Base-by-base conservation (phyloP, 108 stramenopile species). In the Fragilariopsis cylindrus region DNA sequence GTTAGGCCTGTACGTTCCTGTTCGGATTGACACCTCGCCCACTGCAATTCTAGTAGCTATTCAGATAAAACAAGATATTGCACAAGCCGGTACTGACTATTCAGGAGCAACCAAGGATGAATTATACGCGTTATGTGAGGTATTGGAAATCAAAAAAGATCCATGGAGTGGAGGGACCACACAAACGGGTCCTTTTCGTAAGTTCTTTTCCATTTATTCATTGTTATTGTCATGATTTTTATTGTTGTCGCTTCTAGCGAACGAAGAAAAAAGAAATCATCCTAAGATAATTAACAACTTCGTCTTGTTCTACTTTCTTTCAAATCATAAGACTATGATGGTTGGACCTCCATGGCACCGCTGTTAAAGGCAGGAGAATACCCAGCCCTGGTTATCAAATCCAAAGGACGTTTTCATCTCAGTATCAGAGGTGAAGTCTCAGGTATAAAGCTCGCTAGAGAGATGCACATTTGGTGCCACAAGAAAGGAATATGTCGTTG, bases 21-120 rank as follows among this genome's bases (percentile, higher is more conserved):
- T 73, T 65, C 81, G 39, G 60, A 83, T 75, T 81, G 71, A 67
- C 72, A 71, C 55, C 18, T 65, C 58, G 42, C 76, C 79, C 56
- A 69, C 84, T 30, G 88, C 88, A 9, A 47, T 89, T 46, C 68
- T 89, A 65, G 85, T 89, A 4, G 85, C 82, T 42, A 72, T 89
- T 7, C 78, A 83, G 13, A 71, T 82, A 16, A 72, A 84, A 7
- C 48, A 74, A 65, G 41, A 57, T 39, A 40, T 15, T 7, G 67
- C 58, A 15, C 21, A 5, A 2, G 39, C 49, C n/a, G 83, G 79
- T 18, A 76, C 77, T 30, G 73, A 79, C 46, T 62, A 82, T 41
- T 21, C 19, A 6, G 58, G 58, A 7, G 58, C 19, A 16, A 63
- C 83, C 19, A 89, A 89, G 56, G 88, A 89, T 30, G 71, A 84